Evolutionary conservation across 2,329 filamentous ascomycete genomes (phyloP).

Genomic region (Penicillium expansum): DNA sequence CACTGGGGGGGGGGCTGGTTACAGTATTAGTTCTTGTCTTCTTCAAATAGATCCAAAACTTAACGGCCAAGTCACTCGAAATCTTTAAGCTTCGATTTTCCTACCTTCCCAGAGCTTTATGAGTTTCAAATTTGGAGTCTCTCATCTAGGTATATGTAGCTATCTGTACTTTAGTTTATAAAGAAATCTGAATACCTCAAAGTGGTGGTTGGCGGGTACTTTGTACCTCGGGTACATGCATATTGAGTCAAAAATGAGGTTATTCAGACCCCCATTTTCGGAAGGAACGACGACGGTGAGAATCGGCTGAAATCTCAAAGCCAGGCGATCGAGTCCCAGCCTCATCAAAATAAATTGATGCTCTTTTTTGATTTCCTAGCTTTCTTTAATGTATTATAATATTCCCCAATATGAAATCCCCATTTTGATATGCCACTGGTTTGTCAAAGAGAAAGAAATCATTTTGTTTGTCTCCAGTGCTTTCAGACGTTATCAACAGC

Average conservation of each 20-base stretch:
- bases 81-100: background rate
- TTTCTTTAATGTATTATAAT: background rate
- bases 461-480: background rate
- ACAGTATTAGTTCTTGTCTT: background rate
- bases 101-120: background rate
- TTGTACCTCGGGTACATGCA: background rate
- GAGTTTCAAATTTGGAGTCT: background rate
- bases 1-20: background rate
- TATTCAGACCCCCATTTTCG: background rate
- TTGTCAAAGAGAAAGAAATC: background rate
- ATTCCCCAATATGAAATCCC: too few relatives aligned
- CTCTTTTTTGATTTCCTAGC: background rate
- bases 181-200: rapidly evolving
- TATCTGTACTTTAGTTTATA: rapidly evolving
- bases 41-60: background rate
- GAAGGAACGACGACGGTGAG: background rate
- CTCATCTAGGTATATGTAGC: background rate
- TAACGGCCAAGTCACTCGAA: background rate
- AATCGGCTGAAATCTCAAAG: background rate
- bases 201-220: background rate
- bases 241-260: background rate
- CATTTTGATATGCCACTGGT: too few relatives aligned
- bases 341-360: background rate
- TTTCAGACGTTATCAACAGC: background rate
- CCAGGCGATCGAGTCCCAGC: background rate